Percentiles rank a stretch among this genome's conserved stretches.
phyloP scores from a whole-genome alignment of 129 eudicot species.

The Tagetes erecta region DNA sequence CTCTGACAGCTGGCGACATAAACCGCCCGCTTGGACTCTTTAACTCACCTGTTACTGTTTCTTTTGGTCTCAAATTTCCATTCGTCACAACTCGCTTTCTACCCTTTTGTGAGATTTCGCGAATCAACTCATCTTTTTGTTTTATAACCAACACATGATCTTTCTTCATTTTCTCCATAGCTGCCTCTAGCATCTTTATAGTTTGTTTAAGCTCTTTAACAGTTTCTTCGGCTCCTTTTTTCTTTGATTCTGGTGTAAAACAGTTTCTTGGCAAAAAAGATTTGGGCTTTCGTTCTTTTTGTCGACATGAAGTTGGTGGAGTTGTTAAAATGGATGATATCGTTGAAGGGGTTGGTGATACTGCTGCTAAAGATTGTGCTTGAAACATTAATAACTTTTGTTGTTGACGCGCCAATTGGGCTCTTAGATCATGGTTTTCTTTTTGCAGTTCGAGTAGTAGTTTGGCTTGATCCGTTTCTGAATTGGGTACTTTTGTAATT shows the following conservation, averaged over 20 bases:
- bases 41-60: conserved; percentile 42
- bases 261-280: conserved; percentile 56
- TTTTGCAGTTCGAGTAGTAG: conserved; percentile 78
- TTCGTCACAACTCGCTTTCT: conserved; percentile 41
- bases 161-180: conserved; percentile 71
- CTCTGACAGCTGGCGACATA: conserved; percentile 65
- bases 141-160: conserved; percentile 59
- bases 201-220: conserved; percentile 51
- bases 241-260: conserved; percentile 68
- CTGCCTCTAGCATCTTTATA: conserved; percentile 56
- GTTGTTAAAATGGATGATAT: conserved; percentile 57
- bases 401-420: conserved; percentile 72
- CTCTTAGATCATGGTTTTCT: conserved; percentile 74
- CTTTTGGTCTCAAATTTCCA: conserved; percentile 52
- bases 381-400: conserved; percentile 64
- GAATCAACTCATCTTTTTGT: conserved; percentile 68
- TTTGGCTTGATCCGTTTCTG: conserved; percentile 72
- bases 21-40: conserved; percentile 68
- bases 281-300: conserved; percentile 49
- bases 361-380: conserved; percentile 68
- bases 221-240: conserved; percentile 49
- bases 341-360: conserved; percentile 68
- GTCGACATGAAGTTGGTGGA: conserved; percentile 55
- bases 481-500: conserved; percentile 39
- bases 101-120: conserved; percentile 52